Conservation (phyloP, 305 asterid genomes). For the Fraxinus albicans region DNA sequence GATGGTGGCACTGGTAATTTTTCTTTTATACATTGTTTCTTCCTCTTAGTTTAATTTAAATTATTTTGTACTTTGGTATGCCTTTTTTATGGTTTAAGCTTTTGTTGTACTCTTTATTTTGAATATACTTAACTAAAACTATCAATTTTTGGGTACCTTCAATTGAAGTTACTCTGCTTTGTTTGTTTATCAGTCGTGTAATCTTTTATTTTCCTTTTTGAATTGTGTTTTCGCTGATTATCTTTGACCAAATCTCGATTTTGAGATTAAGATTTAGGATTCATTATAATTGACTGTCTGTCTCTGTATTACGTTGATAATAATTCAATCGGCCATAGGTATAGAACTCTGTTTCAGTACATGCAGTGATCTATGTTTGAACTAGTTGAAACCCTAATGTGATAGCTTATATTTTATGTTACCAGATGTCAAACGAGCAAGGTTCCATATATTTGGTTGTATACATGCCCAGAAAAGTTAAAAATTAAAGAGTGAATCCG, state of each 20-base stretch:
- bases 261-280: not conserved
- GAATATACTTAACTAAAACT: not conserved
- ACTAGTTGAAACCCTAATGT: not conserved
- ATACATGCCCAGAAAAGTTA: not conserved
- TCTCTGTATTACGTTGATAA: not conserved
- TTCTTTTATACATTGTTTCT: not conserved
- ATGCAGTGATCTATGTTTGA: not conserved
- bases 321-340: not conserved
- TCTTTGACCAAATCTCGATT: not conserved
- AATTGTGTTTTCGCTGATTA: not conserved
- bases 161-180: not conserved
- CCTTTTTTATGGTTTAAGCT: not conserved
- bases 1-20: constrained; percentile 31
- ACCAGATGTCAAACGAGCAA: not conserved
- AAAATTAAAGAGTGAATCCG: not conserved
- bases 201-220: not conserved
- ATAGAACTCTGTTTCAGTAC: not conserved
- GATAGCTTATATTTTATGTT: not conserved
- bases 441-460: not conserved
- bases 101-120: not conserved
- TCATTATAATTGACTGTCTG: not conserved
- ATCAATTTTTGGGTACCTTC: not conserved
- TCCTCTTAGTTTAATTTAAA: not conserved
- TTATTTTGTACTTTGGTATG: not conserved
- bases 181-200: not conserved